A percentile compares a stretch with the other conserved stretches of the same genome.
Conservation (phyloP, 179 eudicot species). For the Corrigiola litoralis region DNA sequence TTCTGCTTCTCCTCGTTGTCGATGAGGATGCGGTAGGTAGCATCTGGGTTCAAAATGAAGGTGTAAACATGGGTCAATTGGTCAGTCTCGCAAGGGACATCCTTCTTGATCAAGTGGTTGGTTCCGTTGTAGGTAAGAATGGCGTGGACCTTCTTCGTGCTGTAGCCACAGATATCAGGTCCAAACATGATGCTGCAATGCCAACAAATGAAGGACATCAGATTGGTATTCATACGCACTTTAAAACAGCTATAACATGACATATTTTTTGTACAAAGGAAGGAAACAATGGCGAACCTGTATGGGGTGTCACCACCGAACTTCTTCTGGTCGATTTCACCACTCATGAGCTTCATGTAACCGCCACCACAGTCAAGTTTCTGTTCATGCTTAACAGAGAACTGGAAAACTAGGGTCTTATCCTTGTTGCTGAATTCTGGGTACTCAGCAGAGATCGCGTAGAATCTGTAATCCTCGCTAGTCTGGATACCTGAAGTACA, state of each 20-base stretch:
- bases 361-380: constrained; percentile 99
- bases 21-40: constrained; percentile 87
- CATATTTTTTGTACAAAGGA: background rate
- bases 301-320: constrained; percentile 94
- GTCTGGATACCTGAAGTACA: constrained; percentile 74
- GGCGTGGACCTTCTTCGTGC: constrained; percentile 92
- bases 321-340: constrained; percentile 78
- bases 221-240: constrained; percentile 14
- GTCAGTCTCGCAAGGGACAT: constrained; percentile 97
- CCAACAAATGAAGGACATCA: background rate
- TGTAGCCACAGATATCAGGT: constrained; percentile 95
- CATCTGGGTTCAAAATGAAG: constrained; percentile 84
- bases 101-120: constrained; percentile 92
- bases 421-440: constrained; percentile 98
- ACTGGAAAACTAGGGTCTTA: constrained; percentile 84
- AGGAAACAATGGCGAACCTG: constrained; percentile 40
- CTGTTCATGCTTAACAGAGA: constrained; percentile 92
- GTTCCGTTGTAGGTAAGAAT: constrained; percentile 69
- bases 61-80: constrained; percentile 89
- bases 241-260: background rate
- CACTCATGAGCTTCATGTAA: constrained; percentile 92
- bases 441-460: constrained; percentile 86
- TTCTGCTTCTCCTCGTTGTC: constrained; percentile 82
- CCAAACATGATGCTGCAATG: constrained; percentile 93
- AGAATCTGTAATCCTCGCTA: constrained; percentile 88